Evolutionary conservation across 345 rosid genomes (phyloP).

Genomic region (Ailanthus altissimus): DNA sequence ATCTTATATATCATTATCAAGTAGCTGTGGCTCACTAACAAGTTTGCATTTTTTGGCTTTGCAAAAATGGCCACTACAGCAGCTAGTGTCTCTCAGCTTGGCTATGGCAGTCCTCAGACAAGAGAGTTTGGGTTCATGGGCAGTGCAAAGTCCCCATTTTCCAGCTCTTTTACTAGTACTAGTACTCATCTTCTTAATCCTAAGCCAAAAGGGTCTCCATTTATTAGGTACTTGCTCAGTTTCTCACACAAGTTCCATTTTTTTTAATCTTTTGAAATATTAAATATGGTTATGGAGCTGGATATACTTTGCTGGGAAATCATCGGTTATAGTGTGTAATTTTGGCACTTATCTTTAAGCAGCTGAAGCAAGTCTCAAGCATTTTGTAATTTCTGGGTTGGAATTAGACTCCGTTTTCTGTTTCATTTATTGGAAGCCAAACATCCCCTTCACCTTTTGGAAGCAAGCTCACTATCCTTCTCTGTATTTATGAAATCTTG

Average conservation of each 20-base stretch:
- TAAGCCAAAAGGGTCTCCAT: constrained; percentile 25
- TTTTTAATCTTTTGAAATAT: background rate
- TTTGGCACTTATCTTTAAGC: background rate
- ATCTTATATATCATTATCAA: too few relatives aligned
- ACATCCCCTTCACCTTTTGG: background rate
- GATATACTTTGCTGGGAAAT: background rate
- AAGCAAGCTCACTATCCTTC: background rate
- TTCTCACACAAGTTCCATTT: background rate
- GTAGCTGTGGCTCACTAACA: background rate
- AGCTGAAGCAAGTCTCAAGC: background rate
- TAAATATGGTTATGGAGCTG: background rate
- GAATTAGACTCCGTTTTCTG: background rate
- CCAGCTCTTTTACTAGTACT: too few relatives aligned
- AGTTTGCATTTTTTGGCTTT: too few relatives aligned
- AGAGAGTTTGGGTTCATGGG: constrained; percentile 22
- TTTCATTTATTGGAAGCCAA: background rate
- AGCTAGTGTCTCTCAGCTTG: constrained; percentile 15
- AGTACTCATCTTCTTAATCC: background rate
- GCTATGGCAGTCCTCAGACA: constrained; percentile 23
- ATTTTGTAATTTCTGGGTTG: background rate
- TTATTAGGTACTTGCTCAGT: constrained; percentile 25
- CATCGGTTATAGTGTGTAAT: background rate
- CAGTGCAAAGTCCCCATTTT: constrained; percentile 1
- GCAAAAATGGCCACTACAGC: constrained; percentile 4
- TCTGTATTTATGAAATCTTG: background rate